Evolutionary conservation across 148 eudicot species (phyloP), one percentile per base, ranked within the genome.

Genomic region (Dianthus caryophyllus): DNA sequence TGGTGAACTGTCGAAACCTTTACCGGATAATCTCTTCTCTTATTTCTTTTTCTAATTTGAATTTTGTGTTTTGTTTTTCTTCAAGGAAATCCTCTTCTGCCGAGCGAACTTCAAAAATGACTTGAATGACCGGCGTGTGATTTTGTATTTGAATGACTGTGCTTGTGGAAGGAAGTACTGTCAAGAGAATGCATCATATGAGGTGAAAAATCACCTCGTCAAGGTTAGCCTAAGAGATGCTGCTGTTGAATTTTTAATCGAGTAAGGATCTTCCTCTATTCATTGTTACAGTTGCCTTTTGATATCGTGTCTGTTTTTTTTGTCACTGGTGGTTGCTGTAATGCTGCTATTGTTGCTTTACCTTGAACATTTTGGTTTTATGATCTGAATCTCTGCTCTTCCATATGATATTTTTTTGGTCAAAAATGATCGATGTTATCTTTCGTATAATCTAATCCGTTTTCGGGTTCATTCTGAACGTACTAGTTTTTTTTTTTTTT

Each of bases 21-120:
- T 29, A 18, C 44, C 31, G 44, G 44, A 6, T 9, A 41, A 6
- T 41, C 44, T 41, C 44, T 41, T 9, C 6, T 9, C 11, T 10
- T 24, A 53, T 20, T 53, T 22, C 15, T 2, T 53, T 24, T 53
- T 24, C 27, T 53, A 24, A 53, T 22, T 53, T 22, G 30, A 10
- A 18, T 21, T 1, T 26, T 48, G 27, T 65, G 54, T 33, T 74
- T n/a, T 73, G 30, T 62, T 68, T 78, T 60, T 70, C 11, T 4
- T 41, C 44, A 41, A 94, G 99, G 99, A 94, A 76, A 94, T 90
- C 76, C 79, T 94, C 77, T 89, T 88, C 72, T 94, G 93, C 76
- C 76, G 84, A 43, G 92, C 76, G 2, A 87, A 79, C 61, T 93
- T 93, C 82, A 88, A 77, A 79, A 90, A 86, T 78, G 88, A 78